A percentile compares a stretch with the other conserved stretches of the same genome.
phyloP scores from a whole-genome alignment of 495 filamentous ascomycete species.

The Hypoxylon perforatum region DNA sequence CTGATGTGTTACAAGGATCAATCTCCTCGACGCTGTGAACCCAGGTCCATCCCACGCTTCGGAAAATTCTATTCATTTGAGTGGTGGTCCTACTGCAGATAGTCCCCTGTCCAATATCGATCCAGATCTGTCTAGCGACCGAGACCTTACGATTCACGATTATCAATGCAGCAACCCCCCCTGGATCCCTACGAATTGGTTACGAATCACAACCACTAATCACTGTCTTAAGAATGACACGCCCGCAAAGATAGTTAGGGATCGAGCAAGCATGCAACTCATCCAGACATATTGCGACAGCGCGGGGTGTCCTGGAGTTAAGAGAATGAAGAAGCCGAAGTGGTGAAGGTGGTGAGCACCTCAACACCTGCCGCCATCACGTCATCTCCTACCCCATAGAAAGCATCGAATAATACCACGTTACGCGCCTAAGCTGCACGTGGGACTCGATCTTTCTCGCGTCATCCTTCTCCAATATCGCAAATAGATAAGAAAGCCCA shows the following conservation, averaged over 20 bases:
- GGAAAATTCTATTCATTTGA: neutral
- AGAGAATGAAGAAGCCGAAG: conserved; percentile 4
- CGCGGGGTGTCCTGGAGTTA: conserved; percentile 8
- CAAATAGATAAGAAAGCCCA: conserved; percentile 44
- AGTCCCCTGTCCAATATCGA: conserved; percentile 19
- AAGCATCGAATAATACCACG: conserved; percentile 18
- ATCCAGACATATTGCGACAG: conserved; percentile 9
- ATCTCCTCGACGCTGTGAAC: conserved; percentile 2
- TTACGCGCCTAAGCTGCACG: conserved; percentile 2
- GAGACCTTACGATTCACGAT: neutral
- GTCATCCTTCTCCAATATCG: conserved; percentile 43
- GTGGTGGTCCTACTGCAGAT: conserved; percentile 16
- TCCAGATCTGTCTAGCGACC: conserved; percentile 16
- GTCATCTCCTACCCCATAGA: conserved; percentile 37
- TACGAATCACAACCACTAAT: conserved; percentile 6
- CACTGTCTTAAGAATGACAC: neutral
- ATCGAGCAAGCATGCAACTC: conserved; percentile 2
- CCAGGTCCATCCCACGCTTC: conserved; percentile 11
- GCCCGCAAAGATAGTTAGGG: neutral
- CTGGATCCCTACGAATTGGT: neutral
- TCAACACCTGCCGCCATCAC: conserved; percentile 34
- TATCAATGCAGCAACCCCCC: conserved; percentile 3
- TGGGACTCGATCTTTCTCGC: conserved; percentile 20
- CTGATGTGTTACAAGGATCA: conserved; percentile 13
- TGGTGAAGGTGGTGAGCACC: conserved; percentile 33